Conservation (phyloP, 257 asterid species). For the Capsicum baccatum region DNA sequence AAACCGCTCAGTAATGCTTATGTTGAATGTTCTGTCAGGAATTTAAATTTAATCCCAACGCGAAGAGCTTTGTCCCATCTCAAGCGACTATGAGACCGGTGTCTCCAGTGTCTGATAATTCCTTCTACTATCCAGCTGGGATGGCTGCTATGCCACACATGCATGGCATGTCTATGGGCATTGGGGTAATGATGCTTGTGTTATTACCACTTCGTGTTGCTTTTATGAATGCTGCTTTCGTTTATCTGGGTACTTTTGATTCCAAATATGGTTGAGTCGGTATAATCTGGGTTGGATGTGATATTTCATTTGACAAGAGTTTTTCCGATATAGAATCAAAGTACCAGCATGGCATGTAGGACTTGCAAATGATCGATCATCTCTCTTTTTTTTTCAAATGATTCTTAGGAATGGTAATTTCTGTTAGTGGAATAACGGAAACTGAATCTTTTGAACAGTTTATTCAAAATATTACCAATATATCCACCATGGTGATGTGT, state of each 20-base stretch:
- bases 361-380: background rate
- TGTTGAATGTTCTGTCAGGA: conserved; percentile 56
- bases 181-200: conserved; percentile 65
- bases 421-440: background rate
- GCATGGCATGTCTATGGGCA: conserved; percentile 87
- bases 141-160: conserved; percentile 67
- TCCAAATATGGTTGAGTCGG: conserved; percentile 2
- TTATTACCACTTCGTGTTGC: background rate
- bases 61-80: conserved; percentile 80
- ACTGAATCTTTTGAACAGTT: background rate
- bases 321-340: background rate
- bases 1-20: background rate
- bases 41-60: conserved; percentile 87
- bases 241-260: background rate
- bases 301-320: background rate
- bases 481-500: background rate
- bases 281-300: background rate
- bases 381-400: conserved; percentile 8
- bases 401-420: background rate
- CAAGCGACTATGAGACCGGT: conserved; percentile 73
- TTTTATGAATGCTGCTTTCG: background rate
- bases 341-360: background rate
- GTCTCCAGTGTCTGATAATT: conserved; percentile 79
- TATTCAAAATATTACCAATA: background rate
- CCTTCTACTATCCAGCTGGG: conserved; percentile 87